Conservation (phyloP, 2,329 filamentous ascomycete genomes). For the Exutisphaerella laricina region DNA sequence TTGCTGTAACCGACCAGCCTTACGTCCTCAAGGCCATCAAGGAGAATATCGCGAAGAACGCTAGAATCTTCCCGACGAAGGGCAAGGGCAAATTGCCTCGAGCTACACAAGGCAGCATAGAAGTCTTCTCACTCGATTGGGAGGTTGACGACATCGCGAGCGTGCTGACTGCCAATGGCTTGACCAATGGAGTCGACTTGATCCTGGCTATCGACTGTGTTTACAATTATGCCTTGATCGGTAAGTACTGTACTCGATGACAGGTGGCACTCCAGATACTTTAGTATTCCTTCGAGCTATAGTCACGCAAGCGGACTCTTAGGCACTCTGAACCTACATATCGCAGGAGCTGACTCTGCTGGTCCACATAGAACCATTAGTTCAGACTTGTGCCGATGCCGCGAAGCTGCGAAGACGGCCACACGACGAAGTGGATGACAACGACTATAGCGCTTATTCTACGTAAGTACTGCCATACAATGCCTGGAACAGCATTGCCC, state of each 20-base stretch:
- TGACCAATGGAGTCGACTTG: conserved; percentile 38
- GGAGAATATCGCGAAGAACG: conserved; percentile 66
- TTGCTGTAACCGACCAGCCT: conserved; percentile 79
- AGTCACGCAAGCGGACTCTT: too few relatives aligned
- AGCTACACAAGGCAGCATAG: conserved; percentile 14
- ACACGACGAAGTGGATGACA: too few relatives aligned
- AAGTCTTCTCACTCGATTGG: conserved; percentile 64
- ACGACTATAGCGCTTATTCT: too few relatives aligned
- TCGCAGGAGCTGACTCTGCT: too few relatives aligned
- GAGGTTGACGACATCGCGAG: conserved; percentile 52
- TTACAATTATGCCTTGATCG: conserved; percentile 83
- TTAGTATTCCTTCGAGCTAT: too few relatives aligned
- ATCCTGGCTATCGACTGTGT: conserved; percentile 89
- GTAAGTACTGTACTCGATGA: too few relatives aligned
- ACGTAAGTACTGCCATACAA: too few relatives aligned
- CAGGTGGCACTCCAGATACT: too few relatives aligned
- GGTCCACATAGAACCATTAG: too few relatives aligned
- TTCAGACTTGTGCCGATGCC: conserved; percentile 69
- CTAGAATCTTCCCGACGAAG: conserved; percentile 4
- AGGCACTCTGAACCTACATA: too few relatives aligned
- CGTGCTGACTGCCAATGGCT: conserved; percentile 47
- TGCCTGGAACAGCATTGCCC: too few relatives aligned
- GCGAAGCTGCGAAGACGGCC: too few relatives aligned
- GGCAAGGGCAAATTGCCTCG: conserved; percentile 3
- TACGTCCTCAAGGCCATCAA: conserved; percentile 76